Evolutionary conservation across 345 rosid genomes (phyloP).

Genomic region (Corymbia maculata): DNA sequence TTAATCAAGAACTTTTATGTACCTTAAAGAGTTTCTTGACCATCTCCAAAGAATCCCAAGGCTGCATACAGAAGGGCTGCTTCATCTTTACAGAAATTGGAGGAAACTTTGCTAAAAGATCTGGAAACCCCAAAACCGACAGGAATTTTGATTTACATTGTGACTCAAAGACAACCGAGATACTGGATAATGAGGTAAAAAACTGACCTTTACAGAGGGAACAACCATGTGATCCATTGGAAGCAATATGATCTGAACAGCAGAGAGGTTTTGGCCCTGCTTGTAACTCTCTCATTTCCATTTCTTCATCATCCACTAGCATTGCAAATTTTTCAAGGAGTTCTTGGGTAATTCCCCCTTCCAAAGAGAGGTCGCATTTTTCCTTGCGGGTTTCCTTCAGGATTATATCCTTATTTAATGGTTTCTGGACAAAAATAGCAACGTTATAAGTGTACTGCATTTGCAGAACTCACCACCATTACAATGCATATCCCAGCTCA

Average conservation of each 20-base stretch:
- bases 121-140: slow-evolving; percentile 30
- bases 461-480: neutral
- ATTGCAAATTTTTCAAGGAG: slow-evolving; percentile 23
- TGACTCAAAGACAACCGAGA: neutral
- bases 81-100: slow-evolving; percentile 78
- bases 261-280: slow-evolving; percentile 45
- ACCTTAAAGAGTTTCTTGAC: slow-evolving; percentile 97
- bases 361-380: slow-evolving; percentile 65
- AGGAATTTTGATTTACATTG: neutral
- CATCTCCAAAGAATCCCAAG: slow-evolving; percentile 70
- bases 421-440: slow-evolving; percentile 36
- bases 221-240: slow-evolving; percentile 43
- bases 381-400: slow-evolving; percentile 25
- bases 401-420: slow-evolving; percentile 16
- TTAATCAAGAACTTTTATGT: neutral
- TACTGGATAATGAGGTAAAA: neutral
- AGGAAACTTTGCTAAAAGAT: slow-evolving; percentile 79
- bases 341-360: slow-evolving; percentile 25
- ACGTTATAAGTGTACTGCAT: neutral
- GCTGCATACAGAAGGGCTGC: slow-evolving; percentile 66
- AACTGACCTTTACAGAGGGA: slow-evolving; percentile 76
- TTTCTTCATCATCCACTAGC: slow-evolving; percentile 85
- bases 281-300: slow-evolving; percentile 74
- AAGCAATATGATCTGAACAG: slow-evolving; percentile 58
- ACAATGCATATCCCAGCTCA: neutral